These are phyloP conservation scores for Pulveroboletus sp. DNA, from an alignment of 1,284 basidiomycete genomes.

Conservation along the genomic window DNA sequence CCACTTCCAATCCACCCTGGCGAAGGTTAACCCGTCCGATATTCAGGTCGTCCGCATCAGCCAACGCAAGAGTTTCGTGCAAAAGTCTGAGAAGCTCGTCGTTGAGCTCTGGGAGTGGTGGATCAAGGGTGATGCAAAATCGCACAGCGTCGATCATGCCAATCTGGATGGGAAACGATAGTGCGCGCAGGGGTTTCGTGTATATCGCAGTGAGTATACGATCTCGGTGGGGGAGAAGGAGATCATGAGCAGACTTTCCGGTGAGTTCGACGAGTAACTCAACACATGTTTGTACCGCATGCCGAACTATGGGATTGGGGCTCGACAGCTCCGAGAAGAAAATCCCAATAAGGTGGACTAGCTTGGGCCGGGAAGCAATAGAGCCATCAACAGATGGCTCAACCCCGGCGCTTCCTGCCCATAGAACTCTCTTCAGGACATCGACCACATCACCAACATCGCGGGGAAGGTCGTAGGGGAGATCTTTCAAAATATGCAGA, in stretches of 20 bases:
- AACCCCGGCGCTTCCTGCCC: constrained; percentile 59
- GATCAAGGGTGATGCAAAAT: constrained; percentile 83
- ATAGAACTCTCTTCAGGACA: constrained; percentile 76
- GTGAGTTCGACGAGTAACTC: constrained; percentile 76
- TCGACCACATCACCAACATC: constrained; percentile 81
- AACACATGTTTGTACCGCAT: constrained; percentile 83
- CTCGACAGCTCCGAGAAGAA: constrained; percentile 90
- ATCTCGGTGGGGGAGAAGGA: constrained; percentile 84
- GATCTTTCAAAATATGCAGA: constrained; percentile 93
- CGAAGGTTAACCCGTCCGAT: constrained; percentile 74
- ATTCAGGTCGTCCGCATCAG: constrained; percentile 90
- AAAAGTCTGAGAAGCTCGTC: constrained; percentile 91
- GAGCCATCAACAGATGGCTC: constrained; percentile 42
- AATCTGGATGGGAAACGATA: constrained; percentile 95
- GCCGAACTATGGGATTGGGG: constrained; percentile 83
- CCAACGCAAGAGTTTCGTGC: constrained; percentile 92
- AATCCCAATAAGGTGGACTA: constrained; percentile 72
- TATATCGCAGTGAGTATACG: constrained; percentile 90
- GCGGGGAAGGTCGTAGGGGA: constrained; percentile 86
- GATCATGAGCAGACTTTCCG: constrained; percentile 69
- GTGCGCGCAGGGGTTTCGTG: constrained; percentile 93
- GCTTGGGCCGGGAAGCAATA: constrained; percentile 46
- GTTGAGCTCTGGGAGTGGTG: constrained; percentile 85
- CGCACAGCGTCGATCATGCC: constrained; percentile 98
- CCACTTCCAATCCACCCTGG: constrained; percentile 81